Conservation (phyloP, 2,329 filamentous ascomycete species). For the Claviceps sp. region DNA sequence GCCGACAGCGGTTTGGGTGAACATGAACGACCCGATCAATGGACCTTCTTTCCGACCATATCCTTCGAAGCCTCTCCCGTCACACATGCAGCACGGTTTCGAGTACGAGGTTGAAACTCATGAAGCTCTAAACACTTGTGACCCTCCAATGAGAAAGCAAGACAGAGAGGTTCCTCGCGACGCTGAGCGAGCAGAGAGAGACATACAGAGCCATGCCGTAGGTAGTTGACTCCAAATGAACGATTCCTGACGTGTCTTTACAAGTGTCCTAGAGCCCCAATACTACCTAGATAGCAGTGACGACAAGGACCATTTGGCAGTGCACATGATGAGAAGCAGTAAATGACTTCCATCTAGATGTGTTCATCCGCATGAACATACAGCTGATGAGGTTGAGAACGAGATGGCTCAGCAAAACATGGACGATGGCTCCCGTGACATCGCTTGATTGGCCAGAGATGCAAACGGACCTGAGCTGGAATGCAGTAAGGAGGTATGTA, state of each 20-base stretch:
- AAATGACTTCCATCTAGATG: too few relatives aligned
- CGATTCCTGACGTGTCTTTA: too few relatives aligned
- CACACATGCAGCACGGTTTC: slow-evolving; percentile 25
- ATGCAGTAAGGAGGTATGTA: too few relatives aligned
- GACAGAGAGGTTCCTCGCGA: background rate
- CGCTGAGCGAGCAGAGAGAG: background rate
- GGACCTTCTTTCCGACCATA: slow-evolving; percentile 32
- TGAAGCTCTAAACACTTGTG: background rate
- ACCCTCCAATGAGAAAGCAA: background rate
- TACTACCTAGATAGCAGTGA: too few relatives aligned
- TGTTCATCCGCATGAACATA: too few relatives aligned
- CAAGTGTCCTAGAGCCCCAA: too few relatives aligned
- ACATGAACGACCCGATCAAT: slow-evolving; percentile 34
- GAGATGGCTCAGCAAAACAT: too few relatives aligned
- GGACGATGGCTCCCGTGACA: too few relatives aligned
- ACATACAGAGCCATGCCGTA: slow-evolving; percentile 3
- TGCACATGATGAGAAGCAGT: too few relatives aligned
- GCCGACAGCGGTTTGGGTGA: slow-evolving; percentile 31
- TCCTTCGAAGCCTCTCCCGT: slow-evolving; percentile 37
- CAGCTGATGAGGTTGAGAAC: too few relatives aligned
- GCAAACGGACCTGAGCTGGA: slow-evolving; percentile 1
- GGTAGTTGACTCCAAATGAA: background rate
- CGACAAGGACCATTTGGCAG: too few relatives aligned
- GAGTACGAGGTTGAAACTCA: background rate
- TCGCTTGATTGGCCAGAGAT: background rate